Conservation (phyloP, 2,329 filamentous ascomycete genomes). For the Sclerotinia borealis region DNA sequence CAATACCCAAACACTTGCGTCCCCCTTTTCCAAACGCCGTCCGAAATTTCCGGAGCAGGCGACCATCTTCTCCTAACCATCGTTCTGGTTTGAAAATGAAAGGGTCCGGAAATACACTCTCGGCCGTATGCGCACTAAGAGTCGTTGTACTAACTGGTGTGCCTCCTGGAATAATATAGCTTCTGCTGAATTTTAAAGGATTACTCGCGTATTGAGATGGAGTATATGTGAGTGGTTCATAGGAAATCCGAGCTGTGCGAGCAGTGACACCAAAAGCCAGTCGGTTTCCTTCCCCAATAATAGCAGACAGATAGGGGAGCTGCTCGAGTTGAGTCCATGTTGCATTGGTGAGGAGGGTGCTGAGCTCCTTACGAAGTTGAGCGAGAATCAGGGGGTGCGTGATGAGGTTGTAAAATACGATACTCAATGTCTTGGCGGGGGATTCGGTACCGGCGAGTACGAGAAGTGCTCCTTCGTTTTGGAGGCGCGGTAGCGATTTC, state of each 20-base stretch:
- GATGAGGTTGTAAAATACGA: conserved; percentile 35
- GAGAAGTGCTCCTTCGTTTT: conserved; percentile 32
- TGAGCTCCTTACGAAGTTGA: conserved; percentile 33
- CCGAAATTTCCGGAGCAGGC: conserved; percentile 28
- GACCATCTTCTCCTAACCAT: conserved; percentile 34
- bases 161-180: conserved; percentile 21
- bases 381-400: conserved; percentile 29
- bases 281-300: conserved; percentile 32
- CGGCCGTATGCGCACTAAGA: conserved; percentile 27
- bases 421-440: conserved; percentile 31
- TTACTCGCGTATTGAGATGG: neutral
- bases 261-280: conserved; percentile 30
- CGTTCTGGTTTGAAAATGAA: conserved; percentile 33
- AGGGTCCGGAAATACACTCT: conserved; percentile 29
- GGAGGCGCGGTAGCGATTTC: conserved; percentile 31
- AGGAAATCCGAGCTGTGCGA: conserved; percentile 27
- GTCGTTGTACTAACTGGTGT: conserved; percentile 18
- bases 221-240: conserved; percentile 13
- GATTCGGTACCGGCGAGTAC: conserved; percentile 36
- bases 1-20: conserved; percentile 36
- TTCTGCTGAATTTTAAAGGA: neutral
- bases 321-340: conserved; percentile 21
- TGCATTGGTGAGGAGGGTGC: neutral
- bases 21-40: conserved; percentile 38
- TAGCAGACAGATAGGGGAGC: conserved; percentile 28